Conservation (phyloP, 768 basidiomycete species). For the Tricholoma matsutake region DNA sequence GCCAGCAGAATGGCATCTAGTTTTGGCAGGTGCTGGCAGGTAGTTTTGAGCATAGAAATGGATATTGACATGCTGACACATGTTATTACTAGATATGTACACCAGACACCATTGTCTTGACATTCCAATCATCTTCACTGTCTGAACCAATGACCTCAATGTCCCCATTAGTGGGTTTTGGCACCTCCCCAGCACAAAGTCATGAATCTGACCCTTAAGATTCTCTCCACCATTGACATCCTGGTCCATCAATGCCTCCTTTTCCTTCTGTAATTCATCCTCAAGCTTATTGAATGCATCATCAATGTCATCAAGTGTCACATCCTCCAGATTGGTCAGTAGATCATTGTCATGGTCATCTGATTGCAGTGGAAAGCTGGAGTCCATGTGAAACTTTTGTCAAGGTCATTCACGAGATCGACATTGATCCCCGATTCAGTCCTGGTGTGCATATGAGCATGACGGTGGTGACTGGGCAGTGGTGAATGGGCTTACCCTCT, state of each 20-base stretch:
- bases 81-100: too few species aligned
- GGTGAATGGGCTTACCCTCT: too few species aligned
- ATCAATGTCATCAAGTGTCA: not conserved
- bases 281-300: not conserved
- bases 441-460: too few species aligned
- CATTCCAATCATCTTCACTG: not conserved
- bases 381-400: not conserved
- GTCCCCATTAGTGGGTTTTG: not conserved
- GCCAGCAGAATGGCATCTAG: too few species aligned
- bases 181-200: not conserved
- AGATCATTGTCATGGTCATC: not conserved
- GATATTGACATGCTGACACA: too few species aligned
- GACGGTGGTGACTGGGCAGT: too few species aligned
- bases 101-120: too few species aligned
- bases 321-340: not conserved
- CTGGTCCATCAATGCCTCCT: not conserved
- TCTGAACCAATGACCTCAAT: not conserved
- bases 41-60: too few species aligned
- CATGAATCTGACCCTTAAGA: not conserved
- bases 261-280: not conserved
- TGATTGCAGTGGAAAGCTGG: not conserved
- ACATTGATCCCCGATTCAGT: not conserved
- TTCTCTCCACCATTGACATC: not conserved
- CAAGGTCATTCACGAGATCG: not conserved
- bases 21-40: too few species aligned